Evolutionary conservation across 768 basidiomycete species (phyloP).

Genomic region (Leccinellum luteum): DNA sequence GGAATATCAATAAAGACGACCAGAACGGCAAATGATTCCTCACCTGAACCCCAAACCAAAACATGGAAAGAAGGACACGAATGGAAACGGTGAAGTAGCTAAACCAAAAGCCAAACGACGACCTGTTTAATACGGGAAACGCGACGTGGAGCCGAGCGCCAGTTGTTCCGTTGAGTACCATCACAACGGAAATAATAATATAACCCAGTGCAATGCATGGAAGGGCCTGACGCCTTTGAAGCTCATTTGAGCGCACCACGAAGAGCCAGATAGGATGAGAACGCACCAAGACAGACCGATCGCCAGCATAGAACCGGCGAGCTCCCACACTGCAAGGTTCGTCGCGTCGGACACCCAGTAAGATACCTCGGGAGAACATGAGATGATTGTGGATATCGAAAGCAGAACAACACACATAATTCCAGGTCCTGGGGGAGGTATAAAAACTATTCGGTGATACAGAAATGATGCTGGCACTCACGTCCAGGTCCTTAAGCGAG

Average conservation of each 20-base stretch:
- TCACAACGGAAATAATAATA: constrained; percentile 64
- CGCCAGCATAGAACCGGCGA: constrained; percentile 74
- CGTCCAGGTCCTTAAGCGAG: constrained; percentile 59
- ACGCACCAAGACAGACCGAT: constrained; percentile 66
- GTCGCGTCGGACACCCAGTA: constrained; percentile 30
- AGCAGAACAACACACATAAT: constrained; percentile 59
- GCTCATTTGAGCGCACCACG: neutral
- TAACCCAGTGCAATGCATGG: constrained; percentile 72
- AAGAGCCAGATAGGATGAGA: neutral
- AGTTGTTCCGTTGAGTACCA: constrained; percentile 76
- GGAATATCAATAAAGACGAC: neutral
- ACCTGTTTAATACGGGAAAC: constrained; percentile 76
- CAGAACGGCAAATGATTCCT: neutral
- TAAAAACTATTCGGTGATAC: neutral
- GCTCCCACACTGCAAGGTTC: constrained; percentile 42
- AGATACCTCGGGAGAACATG: constrained; percentile 20
- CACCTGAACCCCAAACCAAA: constrained; percentile 80
- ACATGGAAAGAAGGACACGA: constrained; percentile 70
- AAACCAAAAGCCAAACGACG: constrained; percentile 87
- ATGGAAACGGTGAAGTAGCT: constrained; percentile 84
- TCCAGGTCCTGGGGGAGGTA: constrained; percentile 40
- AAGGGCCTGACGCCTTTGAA: constrained; percentile 58
- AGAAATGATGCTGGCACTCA: constrained; percentile 6
- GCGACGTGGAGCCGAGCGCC: constrained; percentile 77
- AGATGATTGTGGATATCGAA: constrained; percentile 22